Evolutionary conservation across 106 monocot genomes (phyloP).

Genomic region (Narthecium ossifragum): DNA sequence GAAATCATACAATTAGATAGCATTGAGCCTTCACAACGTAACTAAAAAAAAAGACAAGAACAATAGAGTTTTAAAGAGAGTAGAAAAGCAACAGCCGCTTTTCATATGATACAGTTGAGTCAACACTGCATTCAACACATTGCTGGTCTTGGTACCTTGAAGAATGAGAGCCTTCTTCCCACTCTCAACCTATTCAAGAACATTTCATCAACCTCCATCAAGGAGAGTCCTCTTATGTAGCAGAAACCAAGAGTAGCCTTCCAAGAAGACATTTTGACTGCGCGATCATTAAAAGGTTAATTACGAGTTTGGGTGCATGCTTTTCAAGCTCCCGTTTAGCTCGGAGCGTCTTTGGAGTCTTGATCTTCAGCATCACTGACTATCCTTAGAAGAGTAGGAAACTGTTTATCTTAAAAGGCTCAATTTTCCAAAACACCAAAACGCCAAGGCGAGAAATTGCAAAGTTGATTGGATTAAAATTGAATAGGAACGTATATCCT

Average conservation of each 20-base stretch:
- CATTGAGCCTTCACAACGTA: too few relatives aligned
- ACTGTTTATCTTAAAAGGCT: too few relatives aligned
- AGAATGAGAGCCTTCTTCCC: conserved; percentile 84
- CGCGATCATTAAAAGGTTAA: neutral
- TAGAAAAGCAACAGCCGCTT: too few relatives aligned
- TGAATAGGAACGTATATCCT: too few relatives aligned
- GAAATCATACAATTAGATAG: too few relatives aligned
- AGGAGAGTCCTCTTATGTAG: neutral
- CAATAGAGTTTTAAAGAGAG: too few relatives aligned
- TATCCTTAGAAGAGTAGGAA: too few relatives aligned
- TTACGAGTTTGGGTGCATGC: conserved; percentile 75
- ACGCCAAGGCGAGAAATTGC: too few relatives aligned
- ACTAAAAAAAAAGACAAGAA: too few relatives aligned
- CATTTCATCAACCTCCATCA: too few relatives aligned
- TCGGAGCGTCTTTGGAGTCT: conserved; percentile 52
- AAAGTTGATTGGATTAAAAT: too few relatives aligned
- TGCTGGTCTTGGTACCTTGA: conserved; percentile 77
- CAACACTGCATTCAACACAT: conserved; percentile 51
- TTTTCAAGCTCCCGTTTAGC: conserved; percentile 61
- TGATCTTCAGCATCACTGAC: conserved; percentile 74
- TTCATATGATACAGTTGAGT: conserved; percentile 68
- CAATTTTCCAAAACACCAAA: too few relatives aligned
- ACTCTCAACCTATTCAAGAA: conserved; percentile 58
- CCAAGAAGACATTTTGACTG: neutral
- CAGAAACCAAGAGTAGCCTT: neutral